Conservation (phyloP, 768 basidiomycete genomes). For the Pholiota conissans region DNA sequence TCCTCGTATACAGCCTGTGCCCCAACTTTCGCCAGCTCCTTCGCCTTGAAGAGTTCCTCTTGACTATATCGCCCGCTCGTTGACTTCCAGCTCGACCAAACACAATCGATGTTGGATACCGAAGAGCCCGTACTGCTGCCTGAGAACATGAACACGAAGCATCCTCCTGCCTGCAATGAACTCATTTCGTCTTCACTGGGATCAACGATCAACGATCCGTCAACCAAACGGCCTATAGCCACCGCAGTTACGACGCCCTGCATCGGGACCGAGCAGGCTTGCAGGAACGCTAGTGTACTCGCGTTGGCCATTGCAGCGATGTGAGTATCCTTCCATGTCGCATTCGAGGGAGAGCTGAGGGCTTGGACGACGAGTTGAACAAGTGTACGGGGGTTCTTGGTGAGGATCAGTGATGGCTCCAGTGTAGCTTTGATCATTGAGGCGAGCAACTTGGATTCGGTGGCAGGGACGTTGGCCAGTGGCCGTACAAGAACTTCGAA, state of each 20-base stretch:
- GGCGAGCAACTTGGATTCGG: conserved; percentile 62
- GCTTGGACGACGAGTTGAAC: conserved; percentile 79
- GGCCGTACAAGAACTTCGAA: conserved; percentile 78
- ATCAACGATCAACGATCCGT: conserved; percentile 46
- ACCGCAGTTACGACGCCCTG: conserved; percentile 73
- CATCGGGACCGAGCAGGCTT: conserved; percentile 73
- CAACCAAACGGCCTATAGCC: conserved; percentile 43
- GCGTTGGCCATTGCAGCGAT: conserved; percentile 73
- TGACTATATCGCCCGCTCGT: conserved; percentile 35
- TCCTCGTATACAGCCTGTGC: conserved; percentile 46
- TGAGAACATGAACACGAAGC: conserved; percentile 68
- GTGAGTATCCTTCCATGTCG: conserved; percentile 39
- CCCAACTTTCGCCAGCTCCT: conserved; percentile 46
- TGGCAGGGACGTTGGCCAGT: conserved; percentile 65
- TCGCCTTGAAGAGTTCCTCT: conserved; percentile 42
- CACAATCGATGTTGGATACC: conserved; percentile 30
- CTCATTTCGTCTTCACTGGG: conserved; percentile 45
- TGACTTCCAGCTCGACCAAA: conserved; percentile 61
- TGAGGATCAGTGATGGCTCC: conserved; percentile 62
- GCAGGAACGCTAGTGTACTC: conserved; percentile 64
- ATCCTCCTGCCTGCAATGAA: conserved; percentile 46
- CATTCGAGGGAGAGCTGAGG: conserved; percentile 30
- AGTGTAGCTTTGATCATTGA: conserved; percentile 56
- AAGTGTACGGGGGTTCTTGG: conserved; percentile 68
- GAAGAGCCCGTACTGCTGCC: conserved; percentile 20